These are phyloP conservation scores for Metrosideros polymorpha DNA, from an alignment of 441 rosid species.

Conservation along the genomic window DNA sequence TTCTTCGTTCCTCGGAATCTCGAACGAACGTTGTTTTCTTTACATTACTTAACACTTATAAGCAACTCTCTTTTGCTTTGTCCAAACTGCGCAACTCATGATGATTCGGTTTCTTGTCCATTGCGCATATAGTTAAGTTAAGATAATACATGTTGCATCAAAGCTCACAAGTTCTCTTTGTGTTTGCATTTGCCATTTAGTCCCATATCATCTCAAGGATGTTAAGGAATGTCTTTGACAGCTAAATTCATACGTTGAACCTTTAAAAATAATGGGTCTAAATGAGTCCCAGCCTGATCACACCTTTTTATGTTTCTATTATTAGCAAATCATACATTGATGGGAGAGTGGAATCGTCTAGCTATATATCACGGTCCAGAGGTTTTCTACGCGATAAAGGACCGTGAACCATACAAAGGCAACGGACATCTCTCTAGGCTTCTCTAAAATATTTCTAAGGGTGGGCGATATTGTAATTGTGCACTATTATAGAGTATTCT, in stretches of 20 bases:
- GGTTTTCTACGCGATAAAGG: no score
- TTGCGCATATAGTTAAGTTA: background rate
- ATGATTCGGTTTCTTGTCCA: background rate
- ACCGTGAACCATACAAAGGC: no score
- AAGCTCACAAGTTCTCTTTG: background rate
- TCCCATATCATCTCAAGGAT: background rate
- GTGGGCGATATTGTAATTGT: no score
- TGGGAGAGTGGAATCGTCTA: background rate
- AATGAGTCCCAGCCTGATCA: background rate
- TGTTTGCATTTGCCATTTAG: background rate
- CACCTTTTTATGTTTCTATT: background rate
- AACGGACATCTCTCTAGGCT: no score
- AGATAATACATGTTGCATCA: background rate
- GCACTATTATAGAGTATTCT: no score
- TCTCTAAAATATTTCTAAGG: no score
- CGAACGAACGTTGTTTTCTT: background rate
- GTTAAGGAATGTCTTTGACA: background rate
- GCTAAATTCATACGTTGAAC: background rate
- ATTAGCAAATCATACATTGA: background rate
- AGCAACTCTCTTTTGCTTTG: background rate
- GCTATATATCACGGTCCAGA: no score
- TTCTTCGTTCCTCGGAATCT: background rate
- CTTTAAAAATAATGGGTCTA: background rate
- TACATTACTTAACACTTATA: background rate
- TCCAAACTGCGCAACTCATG: background rate